Percentiles rank a stretch among this genome's conserved stretches.
These are phyloP conservation scores for Globomyces sp. DNA, from an alignment of 371 early-diverging fungal genomes.

Conservation along the genomic window DNA sequence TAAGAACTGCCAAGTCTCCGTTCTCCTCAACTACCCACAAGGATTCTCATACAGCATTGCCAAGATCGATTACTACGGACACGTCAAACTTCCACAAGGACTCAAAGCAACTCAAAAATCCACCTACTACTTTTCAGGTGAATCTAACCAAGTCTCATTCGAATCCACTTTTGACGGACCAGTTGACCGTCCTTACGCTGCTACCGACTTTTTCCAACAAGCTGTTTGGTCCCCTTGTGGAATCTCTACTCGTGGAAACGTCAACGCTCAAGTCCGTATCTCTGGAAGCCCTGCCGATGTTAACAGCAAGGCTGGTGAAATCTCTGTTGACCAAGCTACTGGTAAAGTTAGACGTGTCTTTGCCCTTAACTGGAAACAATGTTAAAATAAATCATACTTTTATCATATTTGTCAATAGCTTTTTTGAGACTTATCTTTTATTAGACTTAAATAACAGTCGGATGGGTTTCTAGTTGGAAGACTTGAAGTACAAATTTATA, in stretches of 20 bases:
- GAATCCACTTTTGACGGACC: not conserved
- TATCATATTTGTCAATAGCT: too few relatives aligned
- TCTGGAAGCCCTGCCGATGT: too few relatives aligned
- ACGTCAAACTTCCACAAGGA: slow-evolving; percentile 16
- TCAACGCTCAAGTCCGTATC: slow-evolving; percentile 25
- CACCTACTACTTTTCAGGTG: slow-evolving; percentile 33
- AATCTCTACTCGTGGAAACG: slow-evolving; percentile 18
- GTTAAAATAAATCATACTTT: slow-evolving; percentile 1
- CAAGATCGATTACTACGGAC: slow-evolving; percentile 29
- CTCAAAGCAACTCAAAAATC: slow-evolving; percentile 21
- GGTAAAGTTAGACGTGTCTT: slow-evolving; percentile 25
- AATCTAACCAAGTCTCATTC: not conserved
- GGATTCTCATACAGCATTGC: slow-evolving; percentile 29
- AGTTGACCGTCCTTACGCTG: slow-evolving; percentile 13
- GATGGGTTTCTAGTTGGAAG: too few relatives aligned
- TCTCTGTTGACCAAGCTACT: slow-evolving; percentile 28
- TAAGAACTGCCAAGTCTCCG: slow-evolving; percentile 34
- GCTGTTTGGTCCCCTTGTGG: slow-evolving; percentile 28
- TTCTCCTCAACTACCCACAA: slow-evolving; percentile 21
- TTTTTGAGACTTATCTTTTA: too few relatives aligned
- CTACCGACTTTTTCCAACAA: slow-evolving; percentile 20
- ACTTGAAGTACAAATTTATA: too few relatives aligned
- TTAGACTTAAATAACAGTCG: too few relatives aligned
- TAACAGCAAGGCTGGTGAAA: slow-evolving; percentile 7
- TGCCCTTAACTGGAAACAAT: slow-evolving; percentile 27